phyloP scores from a whole-genome alignment of 1,284 basidiomycete genomes.

The Marasmius tenuissimus region DNA sequence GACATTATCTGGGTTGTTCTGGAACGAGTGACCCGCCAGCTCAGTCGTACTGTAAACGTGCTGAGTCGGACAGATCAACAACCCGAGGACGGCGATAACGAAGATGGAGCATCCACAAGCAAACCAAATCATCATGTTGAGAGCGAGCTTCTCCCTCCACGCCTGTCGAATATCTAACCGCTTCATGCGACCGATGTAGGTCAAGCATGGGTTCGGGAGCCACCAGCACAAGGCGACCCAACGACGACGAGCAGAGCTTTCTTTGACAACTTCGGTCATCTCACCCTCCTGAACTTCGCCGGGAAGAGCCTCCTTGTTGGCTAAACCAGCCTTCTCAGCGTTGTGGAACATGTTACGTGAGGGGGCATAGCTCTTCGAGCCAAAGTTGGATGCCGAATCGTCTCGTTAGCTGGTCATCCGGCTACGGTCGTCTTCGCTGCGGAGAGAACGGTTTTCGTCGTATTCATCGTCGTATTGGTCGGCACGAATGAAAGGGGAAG shows the following conservation, averaged over 20 bases:
- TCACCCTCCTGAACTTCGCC: conserved; percentile 84
- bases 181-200: conserved; percentile 86
- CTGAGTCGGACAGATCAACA: conserved; percentile 92
- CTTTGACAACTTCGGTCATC: conserved; percentile 84
- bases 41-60: conserved; percentile 86
- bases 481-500: conserved; percentile 73
- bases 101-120: conserved; percentile 87
- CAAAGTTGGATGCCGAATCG: conserved; percentile 77
- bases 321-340: conserved; percentile 66
- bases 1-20: conserved; percentile 70
- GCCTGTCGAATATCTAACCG: conserved; percentile 92
- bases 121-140: conserved; percentile 97
- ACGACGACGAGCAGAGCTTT: conserved; percentile 74
- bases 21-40: conserved; percentile 69
- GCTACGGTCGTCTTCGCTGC: conserved; percentile 74
- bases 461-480: conserved; percentile 75
- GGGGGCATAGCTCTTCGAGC: conserved; percentile 89
- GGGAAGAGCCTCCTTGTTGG: conserved; percentile 79
- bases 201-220: conserved; percentile 76
- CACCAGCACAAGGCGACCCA: conserved; percentile 94
- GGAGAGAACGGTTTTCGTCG: conserved; percentile 76
- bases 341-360: too few relatives aligned
- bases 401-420: conserved; percentile 74
- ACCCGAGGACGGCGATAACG: conserved; percentile 88
- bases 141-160: conserved; percentile 95